These are phyloP conservation scores for Talaromyces trachyspermus DNA, from an alignment of 495 filamentous ascomycete genomes.

Conservation along the genomic window DNA sequence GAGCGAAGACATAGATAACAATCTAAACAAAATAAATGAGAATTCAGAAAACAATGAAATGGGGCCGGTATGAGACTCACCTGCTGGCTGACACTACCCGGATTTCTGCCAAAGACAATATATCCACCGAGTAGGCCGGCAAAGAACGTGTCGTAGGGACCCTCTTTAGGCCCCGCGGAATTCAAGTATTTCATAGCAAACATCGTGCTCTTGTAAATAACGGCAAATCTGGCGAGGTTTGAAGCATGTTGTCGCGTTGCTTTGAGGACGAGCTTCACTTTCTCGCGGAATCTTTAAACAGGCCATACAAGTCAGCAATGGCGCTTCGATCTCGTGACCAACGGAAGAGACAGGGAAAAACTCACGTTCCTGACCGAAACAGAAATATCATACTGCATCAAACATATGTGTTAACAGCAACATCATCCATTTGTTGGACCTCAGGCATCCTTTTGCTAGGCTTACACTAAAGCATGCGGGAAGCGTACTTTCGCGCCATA, in stretches of 20 bases:
- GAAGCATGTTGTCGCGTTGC: constrained; percentile 85
- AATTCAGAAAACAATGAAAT: neutral
- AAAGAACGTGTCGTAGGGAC: constrained; percentile 75
- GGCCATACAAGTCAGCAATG: constrained; percentile 11
- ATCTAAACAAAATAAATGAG: constrained; percentile 39
- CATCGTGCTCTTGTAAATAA: constrained; percentile 80
- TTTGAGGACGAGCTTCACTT: constrained; percentile 66
- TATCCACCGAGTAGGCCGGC: constrained; percentile 91
- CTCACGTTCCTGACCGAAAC: constrained; percentile 83
- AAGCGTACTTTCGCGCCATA: constrained; percentile 98
- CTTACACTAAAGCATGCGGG: constrained; percentile 91
- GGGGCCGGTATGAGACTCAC: constrained; percentile 17
- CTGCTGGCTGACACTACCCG: constrained; percentile 85
- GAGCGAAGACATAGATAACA: constrained; percentile 94
- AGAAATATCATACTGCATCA: constrained; percentile 75
- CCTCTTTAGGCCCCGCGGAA: constrained; percentile 49
- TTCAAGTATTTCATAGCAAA: constrained; percentile 59
- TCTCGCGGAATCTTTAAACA: constrained; percentile 59
- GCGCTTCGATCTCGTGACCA: no score
- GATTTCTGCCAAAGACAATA: constrained; percentile 80
- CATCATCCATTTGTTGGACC: neutral
- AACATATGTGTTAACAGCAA: constrained; percentile 4
- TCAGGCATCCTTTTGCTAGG: neutral
- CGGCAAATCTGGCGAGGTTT: constrained; percentile 84
- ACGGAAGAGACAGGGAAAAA: constrained; percentile 11